Base-by-base conservation (phyloP, 2,329 filamentous ascomycete species). In the Aspergillus sp. region DNA sequence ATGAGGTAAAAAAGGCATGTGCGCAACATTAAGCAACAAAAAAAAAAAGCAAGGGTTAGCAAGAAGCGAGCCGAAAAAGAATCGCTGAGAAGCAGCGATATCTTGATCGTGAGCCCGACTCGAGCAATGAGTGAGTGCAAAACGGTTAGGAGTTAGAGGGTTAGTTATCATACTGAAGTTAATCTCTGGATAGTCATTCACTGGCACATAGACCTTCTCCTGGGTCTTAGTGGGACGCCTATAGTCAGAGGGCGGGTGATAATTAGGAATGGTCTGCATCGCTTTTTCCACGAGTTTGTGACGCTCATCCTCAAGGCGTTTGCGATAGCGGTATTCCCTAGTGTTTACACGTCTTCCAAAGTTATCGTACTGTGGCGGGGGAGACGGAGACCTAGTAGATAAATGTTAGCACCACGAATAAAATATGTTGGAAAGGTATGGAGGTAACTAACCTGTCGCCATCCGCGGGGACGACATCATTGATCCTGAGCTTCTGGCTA, bases 131-230 rank as follows among this genome's bases (percentile, higher is more conserved):
- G 64, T 65, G 68, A 71, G 69, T 64, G 65, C 72, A 74, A 71
- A 75, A 79, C 76, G 73, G 78, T 89, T 88, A 89, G 87, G 85
- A 83, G 87, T 90, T 89, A 88, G 87, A 92, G 91, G 92, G 91
- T 96, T 96, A 96, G 93, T 89, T 93, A 95, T 93, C 93, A 93
- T 97, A 99, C 95, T 99, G 91, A 99, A 99, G 89, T 99, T 99
- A 88, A 99, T 98, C 80, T 99, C 95, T 84, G 95, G 95, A 79
- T 99, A 99, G 80, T 99, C 95, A 86, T 99, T 99, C 82, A 99
- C 95, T 77, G 95, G 95, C 78, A 99, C 95, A 77, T 99, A 99
- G 89, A 99, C 96, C 85, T 99, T 99, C 85, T 99, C 95, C 81
- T 99, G 95, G 75, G 95, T 99, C 89, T 99, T 99, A 77, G 93